Base-by-base conservation (phyloP, 1,139 yeast genomes). In the Nadsonia starkeyi-henricii region DNA sequence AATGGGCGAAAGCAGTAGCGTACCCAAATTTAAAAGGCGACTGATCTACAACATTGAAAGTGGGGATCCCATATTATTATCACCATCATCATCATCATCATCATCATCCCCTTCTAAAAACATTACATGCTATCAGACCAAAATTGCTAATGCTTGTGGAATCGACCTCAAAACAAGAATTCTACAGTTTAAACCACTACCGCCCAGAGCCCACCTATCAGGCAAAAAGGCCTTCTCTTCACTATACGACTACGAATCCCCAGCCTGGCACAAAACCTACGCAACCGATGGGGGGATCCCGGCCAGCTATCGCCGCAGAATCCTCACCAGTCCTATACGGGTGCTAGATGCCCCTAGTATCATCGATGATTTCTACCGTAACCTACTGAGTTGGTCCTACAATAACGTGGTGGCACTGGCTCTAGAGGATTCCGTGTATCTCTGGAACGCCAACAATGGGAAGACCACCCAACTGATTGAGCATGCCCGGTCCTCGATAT, bases 281-380 rank as follows among this genome's bases (percentile, higher is more conserved):
- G 28, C 28, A 5, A 23, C 28, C 9, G 28, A 23, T 9, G 28
- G 28, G 28, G 28, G 28, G 28, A 9, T 23, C 9, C 9, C 28
- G 8, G 28, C 28, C 28, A 23, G 28, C 28, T 23, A 9, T 9
- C 28, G 28, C 9, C 28, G 28, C 28, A 23, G 9, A 23, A 57
- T 23, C 28, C 9, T 5, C 9, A 23, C 28, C 9, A 23, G 8
- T 9, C 28, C 28, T 23, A 23, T 23, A 4, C 73, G 96, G 52
- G 96, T 91, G 2, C 73, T 91, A 45, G 98, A 91, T 67, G 99
- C 99, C 0, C 99, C 98, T 0, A 95, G 88, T 51, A 70, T 93
- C 41, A 85, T 88, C 9, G 98, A 93, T 62, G 98, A 91, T 63
- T 91, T 89, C 61, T 91, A 91, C 62, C 72, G 88, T 44, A 93